Evolutionary conservation across 1,139 yeast species (phyloP), one percentile per base, ranked within the genome.

Genomic region (Pichia sp.): DNA sequence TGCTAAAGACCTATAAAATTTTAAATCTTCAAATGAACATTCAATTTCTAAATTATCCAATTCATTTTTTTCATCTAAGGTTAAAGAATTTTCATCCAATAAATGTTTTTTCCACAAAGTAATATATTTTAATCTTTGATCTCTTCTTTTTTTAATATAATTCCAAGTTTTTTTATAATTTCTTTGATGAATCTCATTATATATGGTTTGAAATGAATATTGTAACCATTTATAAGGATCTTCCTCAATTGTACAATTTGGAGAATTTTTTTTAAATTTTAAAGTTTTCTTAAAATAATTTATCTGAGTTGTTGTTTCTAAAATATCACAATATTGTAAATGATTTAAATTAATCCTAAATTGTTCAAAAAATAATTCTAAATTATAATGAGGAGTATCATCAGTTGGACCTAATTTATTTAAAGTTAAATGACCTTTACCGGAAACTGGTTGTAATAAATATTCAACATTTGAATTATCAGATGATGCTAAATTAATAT

Each of bases 111-210:
- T 82, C 84, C 90, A 92, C 1, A 87, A 66, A 12, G 61, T 62
- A n/a, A 85, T 72, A 62, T 94, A 94, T 2, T 70, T 65, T 47
- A 72, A 74, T 55, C 97, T 71, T 57, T 84, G 81, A 48, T 84
- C 85, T 52, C 95, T 70, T 56, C 95, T 73, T 46, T 71, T 73
- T 42, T 76, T 76, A 54, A 92, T 79, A 58, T 77, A 76, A 2
- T 75, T 94, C 98, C 98, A 94, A 35, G 89, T 80, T 95, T 96
- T 87, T 57, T 77, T 80, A 53, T 80, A 75, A 57, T 86, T 79
- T 55, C 74, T 78, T 51, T 87, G 92, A 55, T 85, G 96, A 32
- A 94, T 82, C 60, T 89, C 96, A 49, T 78, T 71, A 42, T 78
- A 66, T 3, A 92, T 84, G 20, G 87, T 80, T 28, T 74, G 67